These are phyloP conservation scores for Fusarium sp. DNA, from an alignment of 2,329 filamentous ascomycete species.

Conservation along the genomic window DNA sequence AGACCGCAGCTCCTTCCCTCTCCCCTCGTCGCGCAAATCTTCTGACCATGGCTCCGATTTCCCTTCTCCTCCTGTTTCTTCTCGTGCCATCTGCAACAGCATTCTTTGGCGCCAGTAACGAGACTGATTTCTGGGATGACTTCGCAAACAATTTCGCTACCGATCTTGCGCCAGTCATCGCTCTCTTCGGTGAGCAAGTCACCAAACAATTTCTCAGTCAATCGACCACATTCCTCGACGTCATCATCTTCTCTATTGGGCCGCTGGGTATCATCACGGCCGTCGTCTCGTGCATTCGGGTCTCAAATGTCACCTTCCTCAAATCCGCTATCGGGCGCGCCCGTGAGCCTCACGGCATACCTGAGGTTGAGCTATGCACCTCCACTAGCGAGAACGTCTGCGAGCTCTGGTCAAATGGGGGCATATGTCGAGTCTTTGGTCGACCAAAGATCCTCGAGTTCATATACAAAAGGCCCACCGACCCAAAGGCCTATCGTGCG, in stretches of 20 bases:
- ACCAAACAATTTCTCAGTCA: not conserved
- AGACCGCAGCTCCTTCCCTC: not conserved
- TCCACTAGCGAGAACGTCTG: not conserved
- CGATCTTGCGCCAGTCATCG: not conserved
- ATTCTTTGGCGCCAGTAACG: not conserved
- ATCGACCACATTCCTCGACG: not conserved
- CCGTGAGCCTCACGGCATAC: not conserved
- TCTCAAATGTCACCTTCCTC: not conserved
- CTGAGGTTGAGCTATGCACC: not conserved
- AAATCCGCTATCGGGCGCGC: not conserved
- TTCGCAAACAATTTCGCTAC: not conserved
- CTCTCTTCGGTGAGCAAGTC: not conserved
- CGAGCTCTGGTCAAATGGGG: not conserved
- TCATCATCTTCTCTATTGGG: not conserved
- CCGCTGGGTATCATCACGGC: not conserved
- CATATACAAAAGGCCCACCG: not conserved
- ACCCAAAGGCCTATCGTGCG: not conserved
- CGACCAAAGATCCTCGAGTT: not conserved
- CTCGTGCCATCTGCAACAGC: not conserved
- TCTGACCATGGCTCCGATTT: not conserved
- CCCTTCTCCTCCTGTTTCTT: not conserved
- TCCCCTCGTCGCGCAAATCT: not conserved
- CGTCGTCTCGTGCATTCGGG: not conserved
- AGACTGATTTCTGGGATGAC: not conserved
- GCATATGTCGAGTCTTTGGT: not conserved